Conservation (phyloP, 163 green algal species). For the Trebouxiophyceae sp. region DNA sequence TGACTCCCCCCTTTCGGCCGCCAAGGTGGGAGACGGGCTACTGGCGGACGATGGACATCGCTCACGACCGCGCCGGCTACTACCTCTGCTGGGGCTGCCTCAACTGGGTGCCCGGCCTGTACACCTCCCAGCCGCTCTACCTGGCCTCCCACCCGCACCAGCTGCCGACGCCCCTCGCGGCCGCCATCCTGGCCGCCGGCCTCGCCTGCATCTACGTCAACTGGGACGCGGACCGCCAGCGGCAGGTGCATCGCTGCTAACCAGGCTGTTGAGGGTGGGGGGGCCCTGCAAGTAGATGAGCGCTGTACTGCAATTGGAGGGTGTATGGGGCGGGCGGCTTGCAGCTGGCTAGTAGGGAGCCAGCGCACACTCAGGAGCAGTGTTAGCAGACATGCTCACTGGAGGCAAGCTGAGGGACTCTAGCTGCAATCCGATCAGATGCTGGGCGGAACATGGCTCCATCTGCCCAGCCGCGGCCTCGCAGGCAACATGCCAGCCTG, state of each 20-base stretch:
- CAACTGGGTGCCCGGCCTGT: slow-evolving; percentile 65
- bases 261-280: too few relatives aligned
- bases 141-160: slow-evolving; percentile 41
- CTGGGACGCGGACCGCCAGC: slow-evolving; percentile 64
- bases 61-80: slow-evolving; percentile 65
- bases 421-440: too few relatives aligned
- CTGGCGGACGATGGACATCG: slow-evolving; percentile 72
- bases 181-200: slow-evolving; percentile 28
- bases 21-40: slow-evolving; percentile 62
- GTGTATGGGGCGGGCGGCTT: too few relatives aligned
- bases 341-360: too few relatives aligned
- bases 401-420: too few relatives aligned
- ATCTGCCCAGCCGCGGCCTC: too few relatives aligned
- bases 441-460: too few relatives aligned
- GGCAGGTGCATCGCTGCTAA: too few relatives aligned
- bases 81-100: slow-evolving; percentile 80
- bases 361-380: too few relatives aligned
- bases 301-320: too few relatives aligned
- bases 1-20: background rate
- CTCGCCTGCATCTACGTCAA: slow-evolving; percentile 60
- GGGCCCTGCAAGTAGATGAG: too few relatives aligned
- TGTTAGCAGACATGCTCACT: too few relatives aligned
- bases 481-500: background rate
- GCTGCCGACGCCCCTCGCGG: slow-evolving; percentile 19
- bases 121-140: slow-evolving; percentile 64